Percentiles rank a stretch among this genome's conserved stretches.
Conservation (phyloP, 768 basidiomycete genomes). For the Russula ochroleuca region DNA sequence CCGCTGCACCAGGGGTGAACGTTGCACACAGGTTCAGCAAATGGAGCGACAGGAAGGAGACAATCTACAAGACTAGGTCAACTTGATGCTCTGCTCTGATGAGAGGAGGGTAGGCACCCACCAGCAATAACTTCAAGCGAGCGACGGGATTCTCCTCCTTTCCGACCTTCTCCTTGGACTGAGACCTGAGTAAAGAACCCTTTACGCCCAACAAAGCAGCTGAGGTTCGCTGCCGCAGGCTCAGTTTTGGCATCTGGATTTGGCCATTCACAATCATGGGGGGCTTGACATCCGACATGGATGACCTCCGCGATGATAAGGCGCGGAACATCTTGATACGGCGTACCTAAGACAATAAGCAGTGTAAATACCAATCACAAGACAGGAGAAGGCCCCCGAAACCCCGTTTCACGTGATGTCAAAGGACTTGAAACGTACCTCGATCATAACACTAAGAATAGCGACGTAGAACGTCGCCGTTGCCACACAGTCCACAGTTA, state of each 20-base stretch:
- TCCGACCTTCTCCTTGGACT: conserved; percentile 37
- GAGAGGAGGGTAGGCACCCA: conserved; percentile 30
- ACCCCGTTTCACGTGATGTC: conserved; percentile 6
- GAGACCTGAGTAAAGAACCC: conserved; percentile 42
- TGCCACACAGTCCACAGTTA: conserved; percentile 82
- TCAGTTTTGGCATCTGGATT: conserved; percentile 28
- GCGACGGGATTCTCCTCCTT: conserved; percentile 78
- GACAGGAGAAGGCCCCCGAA: conserved; percentile 18
- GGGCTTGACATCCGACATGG: conserved; percentile 29
- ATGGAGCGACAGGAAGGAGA: conserved; percentile 87
- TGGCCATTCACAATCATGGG: conserved; percentile 26
- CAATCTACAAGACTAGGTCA: conserved; percentile 48
- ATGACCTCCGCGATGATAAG: conserved; percentile 38
- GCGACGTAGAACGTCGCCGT: conserved; percentile 88
- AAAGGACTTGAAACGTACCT: conserved; percentile 47
- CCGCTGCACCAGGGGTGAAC: conserved; percentile 59
- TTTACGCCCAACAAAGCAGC: conserved; percentile 44
- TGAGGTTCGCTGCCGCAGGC: conserved; percentile 32
- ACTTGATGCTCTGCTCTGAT: conserved; percentile 8
- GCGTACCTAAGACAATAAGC: conserved; percentile 48
- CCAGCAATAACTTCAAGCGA: conserved; percentile 82
- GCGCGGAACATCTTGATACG: conserved; percentile 62
- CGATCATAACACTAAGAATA: conserved; percentile 91
- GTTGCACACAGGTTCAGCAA: conserved; percentile 91
- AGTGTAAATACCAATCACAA: conserved; percentile 13